These are phyloP conservation scores for Vanilla planifolia DNA, from an alignment of 106 monocot species.

Conservation along the genomic window DNA sequence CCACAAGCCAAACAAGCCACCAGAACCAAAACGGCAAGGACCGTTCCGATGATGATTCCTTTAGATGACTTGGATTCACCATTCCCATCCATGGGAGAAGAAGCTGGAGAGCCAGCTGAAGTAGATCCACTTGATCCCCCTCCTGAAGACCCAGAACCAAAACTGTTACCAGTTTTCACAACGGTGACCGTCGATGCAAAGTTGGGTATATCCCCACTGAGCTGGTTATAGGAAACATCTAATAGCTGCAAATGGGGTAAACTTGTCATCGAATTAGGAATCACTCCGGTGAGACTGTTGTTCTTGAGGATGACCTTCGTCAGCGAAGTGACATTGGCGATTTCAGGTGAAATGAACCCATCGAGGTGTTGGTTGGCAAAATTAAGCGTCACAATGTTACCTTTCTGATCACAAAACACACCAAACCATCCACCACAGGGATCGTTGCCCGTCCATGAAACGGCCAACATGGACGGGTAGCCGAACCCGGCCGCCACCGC, in stretches of 20 bases:
- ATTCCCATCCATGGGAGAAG: slow-evolving; percentile 4
- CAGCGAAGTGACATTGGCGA: slow-evolving; percentile 7
- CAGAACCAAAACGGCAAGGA: slow-evolving; percentile 26
- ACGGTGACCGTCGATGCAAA: slow-evolving; percentile 25
- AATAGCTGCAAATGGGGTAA: slow-evolving; percentile 5
- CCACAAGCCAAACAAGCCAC: slow-evolving; percentile 15
- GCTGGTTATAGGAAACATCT: slow-evolving; percentile 10
- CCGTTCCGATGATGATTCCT: slow-evolving; percentile 18
- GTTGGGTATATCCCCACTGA: slow-evolving; percentile 2
- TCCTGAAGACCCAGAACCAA: slow-evolving; percentile 4
- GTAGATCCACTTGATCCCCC: neutral
- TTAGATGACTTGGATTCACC: slow-evolving; percentile 14
- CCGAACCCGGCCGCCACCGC: slow-evolving; percentile 59
- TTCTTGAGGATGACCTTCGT: slow-evolving; percentile 12
- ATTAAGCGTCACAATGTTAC: slow-evolving; percentile 1
- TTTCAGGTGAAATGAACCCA: slow-evolving; percentile 5
- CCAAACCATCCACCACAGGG: slow-evolving; percentile 9
- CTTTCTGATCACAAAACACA: slow-evolving; percentile 6
- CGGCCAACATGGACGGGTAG: slow-evolving; percentile 49
- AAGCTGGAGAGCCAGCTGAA: slow-evolving; percentile 6
- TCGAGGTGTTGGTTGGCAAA: slow-evolving; percentile 8
- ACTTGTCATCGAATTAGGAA: slow-evolving; percentile 4
- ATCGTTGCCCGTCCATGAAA: slow-evolving; percentile 34
- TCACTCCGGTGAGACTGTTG: slow-evolving; percentile 5
- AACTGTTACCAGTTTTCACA: slow-evolving; percentile 32